These are phyloP conservation scores for Pichia kudriavzevii DNA, from an alignment of 1,139 yeast genomes.

Conservation along the genomic window DNA sequence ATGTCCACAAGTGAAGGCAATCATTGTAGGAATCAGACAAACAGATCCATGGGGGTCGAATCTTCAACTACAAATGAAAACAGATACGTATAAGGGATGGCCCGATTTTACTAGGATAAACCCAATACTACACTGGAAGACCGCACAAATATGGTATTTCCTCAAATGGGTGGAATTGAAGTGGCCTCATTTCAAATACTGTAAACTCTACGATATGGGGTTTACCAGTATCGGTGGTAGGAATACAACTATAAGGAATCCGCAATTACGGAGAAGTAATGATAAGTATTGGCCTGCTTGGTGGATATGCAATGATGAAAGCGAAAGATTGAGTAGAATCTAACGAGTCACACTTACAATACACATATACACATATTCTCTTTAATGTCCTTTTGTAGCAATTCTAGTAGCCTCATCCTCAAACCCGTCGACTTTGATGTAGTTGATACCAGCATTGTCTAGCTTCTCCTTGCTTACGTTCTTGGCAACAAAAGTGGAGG, in stretches of 20 bases:
- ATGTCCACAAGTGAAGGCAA: conserved; percentile 47
- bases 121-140: conserved; percentile 79
- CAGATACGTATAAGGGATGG: conserved; percentile 88
- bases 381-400: conserved; percentile 68
- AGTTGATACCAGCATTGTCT: conserved; percentile 51
- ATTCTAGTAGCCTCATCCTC: conserved; percentile 64
- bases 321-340: conserved; percentile 47
- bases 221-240: conserved; percentile 80
- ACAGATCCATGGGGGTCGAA: conserved; percentile 68
- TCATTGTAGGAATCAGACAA: conserved; percentile 74
- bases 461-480: conserved; percentile 59
- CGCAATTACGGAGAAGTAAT: conserved; percentile 37
- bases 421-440: conserved; percentile 76
- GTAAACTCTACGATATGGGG: conserved; percentile 65
- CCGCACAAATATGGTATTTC: conserved; percentile 70
- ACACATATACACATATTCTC: not conserved
- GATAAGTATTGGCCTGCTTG: conserved; percentile 55
- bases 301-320: conserved; percentile 48
- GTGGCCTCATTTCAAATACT: conserved; percentile 43
- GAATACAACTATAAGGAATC: conserved; percentile 59
- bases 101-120: conserved; percentile 74
- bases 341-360: conserved; percentile 15
- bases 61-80: conserved; percentile 49
- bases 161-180: conserved; percentile 30
- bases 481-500: conserved; percentile 75